These are phyloP conservation scores for Luffa acutangula DNA, from an alignment of 306 rosid species.

Conservation along the genomic window DNA sequence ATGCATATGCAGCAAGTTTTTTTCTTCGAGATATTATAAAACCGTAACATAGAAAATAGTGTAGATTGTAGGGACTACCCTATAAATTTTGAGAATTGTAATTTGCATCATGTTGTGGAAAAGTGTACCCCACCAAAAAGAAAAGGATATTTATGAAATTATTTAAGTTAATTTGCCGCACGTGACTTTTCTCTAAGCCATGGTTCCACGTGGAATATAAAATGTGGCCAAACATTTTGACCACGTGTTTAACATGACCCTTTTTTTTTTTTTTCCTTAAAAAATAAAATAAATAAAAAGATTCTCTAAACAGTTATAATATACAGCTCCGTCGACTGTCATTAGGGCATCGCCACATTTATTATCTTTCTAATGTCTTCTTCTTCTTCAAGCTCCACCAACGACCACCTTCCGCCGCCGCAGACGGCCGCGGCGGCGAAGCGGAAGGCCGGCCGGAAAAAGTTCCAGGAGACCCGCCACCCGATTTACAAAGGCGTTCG, in stretches of 20 bases:
- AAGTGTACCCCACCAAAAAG: neutral
- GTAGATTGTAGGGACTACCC: too few relatives aligned
- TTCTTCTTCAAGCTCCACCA: neutral
- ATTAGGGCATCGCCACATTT: neutral
- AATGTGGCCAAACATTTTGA: neutral
- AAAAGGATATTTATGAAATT: too few relatives aligned
- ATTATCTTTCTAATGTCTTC: neutral
- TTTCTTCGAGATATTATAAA: too few relatives aligned
- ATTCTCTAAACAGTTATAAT: neutral
- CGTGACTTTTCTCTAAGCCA: neutral
- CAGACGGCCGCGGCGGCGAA: slow-evolving; percentile 17
- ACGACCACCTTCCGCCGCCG: neutral
- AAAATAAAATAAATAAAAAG: neutral
- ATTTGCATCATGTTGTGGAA: neutral
- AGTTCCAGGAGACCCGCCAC: slow-evolving; percentile 64
- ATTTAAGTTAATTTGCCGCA: neutral
- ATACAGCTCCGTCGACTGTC: neutral
- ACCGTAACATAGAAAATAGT: too few relatives aligned
- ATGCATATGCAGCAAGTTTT: too few relatives aligned
- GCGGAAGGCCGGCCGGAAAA: slow-evolving; percentile 50
- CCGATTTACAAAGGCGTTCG: slow-evolving; percentile 62
- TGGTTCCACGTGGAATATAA: neutral
- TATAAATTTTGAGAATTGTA: too few relatives aligned
- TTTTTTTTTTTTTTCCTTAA: neutral
- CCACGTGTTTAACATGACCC: neutral